These are phyloP conservation scores for Pleurotus djamor DNA, from an alignment of 768 basidiomycete genomes.

Conservation along the genomic window DNA sequence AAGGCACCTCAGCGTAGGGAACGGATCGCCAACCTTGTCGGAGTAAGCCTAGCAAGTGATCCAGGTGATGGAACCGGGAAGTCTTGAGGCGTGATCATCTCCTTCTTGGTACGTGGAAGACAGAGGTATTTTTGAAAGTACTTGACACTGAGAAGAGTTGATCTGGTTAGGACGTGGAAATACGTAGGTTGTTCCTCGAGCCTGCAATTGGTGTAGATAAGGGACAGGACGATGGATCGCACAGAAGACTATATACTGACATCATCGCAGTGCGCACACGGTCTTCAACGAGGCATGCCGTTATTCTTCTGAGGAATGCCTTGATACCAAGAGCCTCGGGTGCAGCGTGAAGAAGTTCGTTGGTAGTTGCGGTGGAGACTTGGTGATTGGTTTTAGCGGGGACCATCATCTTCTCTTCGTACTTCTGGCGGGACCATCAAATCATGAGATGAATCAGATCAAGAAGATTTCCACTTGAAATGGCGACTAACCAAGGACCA, in stretches of 20 bases:
- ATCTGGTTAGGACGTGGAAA: constrained; percentile 22
- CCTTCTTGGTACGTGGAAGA: constrained; percentile 29
- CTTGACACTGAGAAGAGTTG: constrained; percentile 17
- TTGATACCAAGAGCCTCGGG: constrained; percentile 37
- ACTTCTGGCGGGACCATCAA: constrained; percentile 23
- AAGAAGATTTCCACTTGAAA: background rate
- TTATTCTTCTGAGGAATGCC: constrained; percentile 27
- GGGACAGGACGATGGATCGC: too few relatives aligned
- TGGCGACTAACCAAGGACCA: constrained; percentile 34
- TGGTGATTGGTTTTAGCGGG: constrained; percentile 36
- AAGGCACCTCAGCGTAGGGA: background rate
- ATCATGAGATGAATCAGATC: background rate
- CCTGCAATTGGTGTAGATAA: constrained; percentile 19
- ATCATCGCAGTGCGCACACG: constrained; percentile 46
- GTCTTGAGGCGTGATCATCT: constrained; percentile 17
- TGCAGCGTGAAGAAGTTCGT: constrained; percentile 36
- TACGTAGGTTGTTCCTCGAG: constrained; percentile 32
- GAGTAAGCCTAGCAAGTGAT: constrained; percentile 28
- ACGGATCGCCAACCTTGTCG: constrained; percentile 23
- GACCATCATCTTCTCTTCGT: constrained; percentile 39
- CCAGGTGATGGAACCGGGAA: constrained; percentile 18
- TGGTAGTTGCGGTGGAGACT: constrained; percentile 34
- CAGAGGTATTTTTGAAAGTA: constrained; percentile 35
- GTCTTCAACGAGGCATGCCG: constrained; percentile 38
- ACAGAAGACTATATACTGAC: too few relatives aligned